Evolutionary conservation across 148 eudicot species (phyloP).

Genomic region (Rhododendron ferrugineum): DNA sequence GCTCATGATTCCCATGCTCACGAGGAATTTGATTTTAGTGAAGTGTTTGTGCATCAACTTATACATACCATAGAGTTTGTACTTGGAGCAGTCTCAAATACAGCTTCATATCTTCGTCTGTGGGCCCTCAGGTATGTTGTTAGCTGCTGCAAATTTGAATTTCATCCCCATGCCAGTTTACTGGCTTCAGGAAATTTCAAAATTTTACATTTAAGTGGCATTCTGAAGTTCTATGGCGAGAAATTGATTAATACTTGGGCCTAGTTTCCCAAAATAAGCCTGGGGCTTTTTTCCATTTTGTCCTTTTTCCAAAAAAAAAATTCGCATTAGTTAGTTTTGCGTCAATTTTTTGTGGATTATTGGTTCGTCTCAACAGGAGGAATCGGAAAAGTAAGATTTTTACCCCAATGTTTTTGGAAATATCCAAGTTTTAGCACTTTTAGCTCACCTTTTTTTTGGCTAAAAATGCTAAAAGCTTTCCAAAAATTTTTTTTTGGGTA

Average conservation of each 20-base stretch:
- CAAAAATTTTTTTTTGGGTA: too few species aligned
- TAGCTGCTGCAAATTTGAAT: background rate
- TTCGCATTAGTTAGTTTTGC: too few species aligned
- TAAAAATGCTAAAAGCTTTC: too few species aligned
- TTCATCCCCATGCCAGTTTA: background rate
- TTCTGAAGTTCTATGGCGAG: background rate
- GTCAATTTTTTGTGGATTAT: too few species aligned
- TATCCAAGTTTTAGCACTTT: too few species aligned
- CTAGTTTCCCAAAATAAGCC: too few species aligned
- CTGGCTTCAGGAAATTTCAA: background rate
- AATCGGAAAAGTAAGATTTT: too few species aligned
- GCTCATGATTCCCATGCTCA: conserved; percentile 66
- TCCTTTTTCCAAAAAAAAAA: too few species aligned
- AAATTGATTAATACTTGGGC: background rate
- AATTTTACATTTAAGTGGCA: background rate
- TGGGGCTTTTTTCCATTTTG: too few species aligned
- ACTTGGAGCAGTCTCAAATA: conserved; percentile 97
- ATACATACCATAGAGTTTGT: conserved; percentile 97
- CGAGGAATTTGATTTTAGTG: conserved; percentile 94
- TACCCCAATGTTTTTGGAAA: too few species aligned
- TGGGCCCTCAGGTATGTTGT: conserved; percentile 88
- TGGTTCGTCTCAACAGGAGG: too few species aligned
- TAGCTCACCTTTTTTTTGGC: too few species aligned
- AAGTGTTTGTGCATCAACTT: conserved; percentile 91
- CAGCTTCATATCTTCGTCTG: conserved; percentile 95